Evolutionary conservation across 1,284 basidiomycete species (phyloP), one percentile per base, ranked within the genome.

Genomic region (Ceratobasidium sp.): DNA sequence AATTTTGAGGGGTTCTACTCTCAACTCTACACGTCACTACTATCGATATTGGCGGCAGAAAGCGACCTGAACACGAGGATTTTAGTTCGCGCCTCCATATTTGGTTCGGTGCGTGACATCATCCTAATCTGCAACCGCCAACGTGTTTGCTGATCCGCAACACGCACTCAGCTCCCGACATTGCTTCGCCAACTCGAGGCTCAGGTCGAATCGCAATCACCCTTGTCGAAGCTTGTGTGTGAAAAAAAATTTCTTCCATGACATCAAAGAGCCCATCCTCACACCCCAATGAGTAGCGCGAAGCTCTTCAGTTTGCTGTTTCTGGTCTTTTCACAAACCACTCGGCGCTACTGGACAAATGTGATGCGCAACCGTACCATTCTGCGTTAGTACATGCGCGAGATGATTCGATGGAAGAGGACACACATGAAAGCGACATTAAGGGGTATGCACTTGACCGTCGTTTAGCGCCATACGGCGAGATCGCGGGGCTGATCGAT

Each of bases 331-430:
- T 73, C 51, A 58, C 62, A 3, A 46, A 54, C 40, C 36, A 70
- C 40, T 30, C 56, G 23, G 25, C 64, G n/a, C 38, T 74, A n/a
- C 58, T 74, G 23, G 73, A 74, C 40, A 62, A 59, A 42, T 74
- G 73, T 42, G 73, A 74, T 51, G 46, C 46, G 9, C 67, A 42
- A 60, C 40, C 67, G 40, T 38, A 62, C 56, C 21, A 42, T 66
- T 9, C 66, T 48, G 33, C 61, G 49, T 25, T 72, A 46, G 44
- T 61, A 61, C 46, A 38, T 44, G 23, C 25, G 11, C 38, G 71
- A 25, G 71, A 72, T 38, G 58, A 63, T 21, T 5, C 49, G 71
- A 72, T 72, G 59, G 59, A 72, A 44, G 61, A 72, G 40, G 71
- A 72, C 33, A 30, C 56, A 8, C 69, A 60, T 4, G 69, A 72